Evolutionary conservation across 495 filamentous ascomycete genomes (phyloP).

Genomic region (Trichoderma gamsii): DNA sequence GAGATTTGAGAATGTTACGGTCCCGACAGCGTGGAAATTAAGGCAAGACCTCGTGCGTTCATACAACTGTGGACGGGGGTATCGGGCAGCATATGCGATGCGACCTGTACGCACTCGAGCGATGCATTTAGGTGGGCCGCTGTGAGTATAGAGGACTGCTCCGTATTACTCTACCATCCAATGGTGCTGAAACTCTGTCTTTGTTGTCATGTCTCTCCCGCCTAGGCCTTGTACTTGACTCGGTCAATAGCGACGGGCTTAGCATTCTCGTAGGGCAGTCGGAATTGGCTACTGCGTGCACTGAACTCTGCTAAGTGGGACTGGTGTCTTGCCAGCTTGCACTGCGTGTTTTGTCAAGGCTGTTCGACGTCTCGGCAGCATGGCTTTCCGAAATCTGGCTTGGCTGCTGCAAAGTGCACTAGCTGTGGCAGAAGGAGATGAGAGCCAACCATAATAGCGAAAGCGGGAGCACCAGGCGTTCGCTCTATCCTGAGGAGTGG

Average conservation of each 20-base stretch:
- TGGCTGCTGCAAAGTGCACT: neutral
- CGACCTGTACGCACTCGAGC: neutral
- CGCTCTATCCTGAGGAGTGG: neutral
- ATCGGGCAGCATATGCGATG: neutral
- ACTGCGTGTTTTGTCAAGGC: too few relatives aligned
- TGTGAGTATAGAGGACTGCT: neutral
- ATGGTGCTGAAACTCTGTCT: neutral
- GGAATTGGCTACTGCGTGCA: neutral
- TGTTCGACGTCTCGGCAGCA: neutral
- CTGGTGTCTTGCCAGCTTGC: neutral
- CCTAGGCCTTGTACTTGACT: slow-evolving; percentile 3
- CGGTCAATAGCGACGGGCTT: neutral
- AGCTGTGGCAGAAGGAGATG: neutral
- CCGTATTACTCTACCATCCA: neutral
- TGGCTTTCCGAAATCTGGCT: neutral
- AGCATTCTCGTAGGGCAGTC: neutral
- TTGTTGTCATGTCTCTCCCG: neutral
- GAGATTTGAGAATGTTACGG: slow-evolving; percentile 3
- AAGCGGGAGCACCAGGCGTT: neutral
- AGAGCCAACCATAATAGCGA: neutral
- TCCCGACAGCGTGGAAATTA: slow-evolving; percentile 12
- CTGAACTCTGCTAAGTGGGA: neutral
- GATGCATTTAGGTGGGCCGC: neutral
- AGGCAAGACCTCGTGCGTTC: neutral
- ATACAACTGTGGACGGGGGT: neutral